phyloP scores from a whole-genome alignment of 1,284 basidiomycete genomes.

The Puccinia hordei region DNA sequence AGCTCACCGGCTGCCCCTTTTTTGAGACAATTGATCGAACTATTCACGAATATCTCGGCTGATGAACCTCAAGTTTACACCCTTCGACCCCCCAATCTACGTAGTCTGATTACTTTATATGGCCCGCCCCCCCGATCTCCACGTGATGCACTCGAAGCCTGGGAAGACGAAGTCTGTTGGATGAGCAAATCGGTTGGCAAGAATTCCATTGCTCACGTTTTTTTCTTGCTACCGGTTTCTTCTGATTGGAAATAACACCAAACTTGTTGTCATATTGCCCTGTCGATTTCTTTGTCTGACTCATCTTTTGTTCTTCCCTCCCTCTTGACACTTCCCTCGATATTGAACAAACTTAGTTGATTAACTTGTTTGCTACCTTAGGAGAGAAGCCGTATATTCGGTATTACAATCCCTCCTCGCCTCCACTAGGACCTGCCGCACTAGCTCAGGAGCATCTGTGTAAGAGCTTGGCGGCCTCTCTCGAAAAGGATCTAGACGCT shows the following conservation, averaged over 20 bases:
- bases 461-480: constrained; percentile 76
- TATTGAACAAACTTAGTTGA: constrained; percentile 59
- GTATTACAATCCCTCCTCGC: constrained; percentile 80
- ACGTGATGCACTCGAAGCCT: constrained; percentile 67
- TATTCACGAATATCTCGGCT: constrained; percentile 42
- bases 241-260: background rate
- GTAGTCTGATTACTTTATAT: constrained; percentile 77
- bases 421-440: constrained; percentile 77
- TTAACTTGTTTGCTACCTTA: constrained; percentile 85
- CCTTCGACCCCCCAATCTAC: constrained; percentile 69
- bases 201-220: background rate
- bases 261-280: background rate
- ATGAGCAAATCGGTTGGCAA: constrained; percentile 59
- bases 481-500: constrained; percentile 79
- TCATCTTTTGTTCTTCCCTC: constrained; percentile 22
- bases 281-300: constrained; percentile 34
- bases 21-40: constrained; percentile 42
- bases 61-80: constrained; percentile 81
- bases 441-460: constrained; percentile 67
- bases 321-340: constrained; percentile 2
- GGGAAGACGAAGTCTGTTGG: constrained; percentile 81
- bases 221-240: background rate
- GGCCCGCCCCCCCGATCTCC: constrained; percentile 70
- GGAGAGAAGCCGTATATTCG: constrained; percentile 93
- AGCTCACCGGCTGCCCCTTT: constrained; percentile 38